These are phyloP conservation scores for Dendrostoma leiphaemia DNA, from an alignment of 2,329 filamentous ascomycete species.

Conservation along the genomic window DNA sequence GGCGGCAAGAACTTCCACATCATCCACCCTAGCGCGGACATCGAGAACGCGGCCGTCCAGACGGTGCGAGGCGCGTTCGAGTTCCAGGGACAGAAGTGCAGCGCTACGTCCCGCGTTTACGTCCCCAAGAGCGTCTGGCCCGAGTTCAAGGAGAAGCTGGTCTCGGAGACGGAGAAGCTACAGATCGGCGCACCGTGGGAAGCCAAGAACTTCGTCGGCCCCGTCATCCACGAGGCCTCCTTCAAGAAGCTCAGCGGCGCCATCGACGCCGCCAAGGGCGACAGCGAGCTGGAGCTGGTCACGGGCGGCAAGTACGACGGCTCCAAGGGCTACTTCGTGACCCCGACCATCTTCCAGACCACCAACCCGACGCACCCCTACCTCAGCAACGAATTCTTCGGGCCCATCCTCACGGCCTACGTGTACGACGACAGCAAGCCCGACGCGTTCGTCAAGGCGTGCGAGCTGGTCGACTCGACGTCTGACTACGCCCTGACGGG, in stretches of 20 bases:
- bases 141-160: conserved; percentile 36
- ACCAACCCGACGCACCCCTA: conserved; percentile 40
- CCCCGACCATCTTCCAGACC: conserved; percentile 45
- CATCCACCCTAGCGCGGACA: conserved; percentile 44
- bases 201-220: conserved; percentile 40
- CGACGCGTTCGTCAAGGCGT: conserved; percentile 46
- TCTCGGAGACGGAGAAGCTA: conserved; percentile 34
- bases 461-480: conserved; percentile 66
- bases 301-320: conserved; percentile 43
- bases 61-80: conserved; percentile 49
- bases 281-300: conserved; percentile 40
- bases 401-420: conserved; percentile 43
- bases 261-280: conserved; percentile 44
- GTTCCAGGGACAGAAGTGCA: conserved; percentile 52
- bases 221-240: conserved; percentile 46
- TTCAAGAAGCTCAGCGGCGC: conserved; percentile 43
- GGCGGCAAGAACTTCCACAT: conserved; percentile 54
- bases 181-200: conserved; percentile 30
- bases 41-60: conserved; percentile 43
- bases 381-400: conserved; percentile 47
- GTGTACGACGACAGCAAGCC: conserved; percentile 44
- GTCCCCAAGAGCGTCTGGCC: conserved; percentile 46
- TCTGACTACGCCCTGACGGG: conserved; percentile 64
- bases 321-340: conserved; percentile 41
- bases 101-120: conserved; percentile 51